Evolutionary conservation across 768 basidiomycete genomes (phyloP), one percentile per base, ranked within the genome.

Genomic region (Kwoniella dendrophila): DNA sequence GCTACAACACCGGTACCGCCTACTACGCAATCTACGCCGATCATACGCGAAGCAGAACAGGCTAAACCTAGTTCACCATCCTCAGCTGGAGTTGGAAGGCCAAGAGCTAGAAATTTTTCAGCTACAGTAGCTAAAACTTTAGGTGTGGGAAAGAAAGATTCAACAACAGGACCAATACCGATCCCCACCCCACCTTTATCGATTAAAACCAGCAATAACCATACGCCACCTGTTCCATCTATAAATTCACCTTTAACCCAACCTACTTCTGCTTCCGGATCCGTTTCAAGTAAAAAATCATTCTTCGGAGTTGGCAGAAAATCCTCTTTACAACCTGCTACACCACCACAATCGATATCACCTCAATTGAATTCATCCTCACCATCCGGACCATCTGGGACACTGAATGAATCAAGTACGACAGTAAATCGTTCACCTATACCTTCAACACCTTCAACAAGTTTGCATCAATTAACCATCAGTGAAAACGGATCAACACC

Each of bases 41-140:
- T 14, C n/a, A 58, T 47, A 18, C 47, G 32, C 20, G 33, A 6
- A 20, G 18, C 34, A 7, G 40, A 60, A 16, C 14, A 53, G 36
- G 40, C 41, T 38, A 56, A 44, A 45, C 64, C 61, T 29, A 60
- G 50, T 48, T 48, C 68, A 14, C 60, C 60, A 6, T 67, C 64
- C 48, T 47, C 56, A n/a, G n/a, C n/a, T n/a, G n/a, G n/a, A 26
- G 38, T 59, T 44, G 58, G 53, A 24, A 62, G 72, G 8, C 70
- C 70, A 14, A 41, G 73, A 33, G 66, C 73, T 3, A 36, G 70
- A 26, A 70, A 66, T 30, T 74, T 74, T 40, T 69, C 70, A 4
- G 66, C 70, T 16, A 59, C 68, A 3, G 60, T 74, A 22, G 57
- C 59, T 34, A 71, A 69, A 30, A 59, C 66, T 12, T 33, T 69